Conservation (phyloP, 2,329 filamentous ascomycete species). For the Pseudogymnoascus sp. region DNA sequence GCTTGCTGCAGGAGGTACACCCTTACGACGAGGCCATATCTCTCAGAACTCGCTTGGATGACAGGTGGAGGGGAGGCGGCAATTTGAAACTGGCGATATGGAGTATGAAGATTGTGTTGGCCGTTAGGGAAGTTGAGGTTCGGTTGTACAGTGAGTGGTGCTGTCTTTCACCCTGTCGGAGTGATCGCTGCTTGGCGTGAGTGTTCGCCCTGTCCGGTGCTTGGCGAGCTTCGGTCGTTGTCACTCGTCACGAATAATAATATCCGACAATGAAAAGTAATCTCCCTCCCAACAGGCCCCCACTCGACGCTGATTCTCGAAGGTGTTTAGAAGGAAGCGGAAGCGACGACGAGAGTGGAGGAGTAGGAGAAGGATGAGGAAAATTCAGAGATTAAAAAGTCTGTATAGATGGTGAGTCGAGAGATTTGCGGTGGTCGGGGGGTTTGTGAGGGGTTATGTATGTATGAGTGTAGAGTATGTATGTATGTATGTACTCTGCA, state of each 20-base stretch:
- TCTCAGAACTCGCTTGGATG: background rate
- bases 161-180: background rate
- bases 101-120: background rate
- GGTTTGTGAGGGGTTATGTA: constrained; percentile 5
- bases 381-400: background rate
- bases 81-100: background rate
- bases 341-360: background rate
- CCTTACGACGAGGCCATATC: constrained; percentile 4
- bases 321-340: background rate
- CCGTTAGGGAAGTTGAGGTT: background rate
- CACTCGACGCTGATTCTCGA: background rate
- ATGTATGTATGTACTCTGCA: background rate
- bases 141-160: background rate
- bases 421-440: background rate
- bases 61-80: background rate
- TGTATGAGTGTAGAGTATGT: background rate
- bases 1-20: background rate
- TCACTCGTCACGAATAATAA: background rate
- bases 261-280: background rate
- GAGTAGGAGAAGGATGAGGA: background rate
- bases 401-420: background rate
- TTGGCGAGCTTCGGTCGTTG: background rate
- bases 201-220: background rate
- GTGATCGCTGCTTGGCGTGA: constrained; percentile 1
- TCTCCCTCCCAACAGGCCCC: background rate